Evolutionary conservation across 345 rosid species (phyloP).

Genomic region (Lumnitzera racemosa): DNA sequence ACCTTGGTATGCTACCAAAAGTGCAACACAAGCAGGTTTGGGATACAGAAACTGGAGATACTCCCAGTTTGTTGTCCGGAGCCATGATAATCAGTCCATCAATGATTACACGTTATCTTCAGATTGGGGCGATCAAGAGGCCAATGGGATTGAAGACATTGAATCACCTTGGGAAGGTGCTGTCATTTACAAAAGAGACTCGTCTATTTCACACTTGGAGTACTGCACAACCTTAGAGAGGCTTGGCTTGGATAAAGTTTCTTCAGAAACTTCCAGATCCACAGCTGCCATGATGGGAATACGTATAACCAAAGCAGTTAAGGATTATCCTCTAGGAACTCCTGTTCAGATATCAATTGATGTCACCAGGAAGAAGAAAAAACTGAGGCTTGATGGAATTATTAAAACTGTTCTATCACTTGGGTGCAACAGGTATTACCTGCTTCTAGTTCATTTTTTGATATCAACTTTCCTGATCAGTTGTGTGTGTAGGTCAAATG

Average conservation of each 20-base stretch:
- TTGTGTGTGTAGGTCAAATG: neutral
- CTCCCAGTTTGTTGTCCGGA: constrained; percentile 17
- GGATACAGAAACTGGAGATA: constrained; percentile 8
- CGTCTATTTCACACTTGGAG: constrained; percentile 64
- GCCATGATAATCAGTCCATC: constrained; percentile 19
- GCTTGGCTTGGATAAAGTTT: constrained; percentile 70
- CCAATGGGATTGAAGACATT: constrained; percentile 33
- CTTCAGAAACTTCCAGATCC: constrained; percentile 54
- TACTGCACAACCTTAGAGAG: constrained; percentile 92
- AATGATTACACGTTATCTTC: constrained; percentile 34
- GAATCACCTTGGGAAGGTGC: constrained; percentile 95
- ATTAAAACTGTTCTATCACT: constrained; percentile 73
- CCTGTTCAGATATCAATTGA: constrained; percentile 91
- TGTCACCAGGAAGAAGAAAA: constrained; percentile 63
- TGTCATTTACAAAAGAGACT: constrained; percentile 61
- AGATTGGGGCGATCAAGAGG: constrained; percentile 46
- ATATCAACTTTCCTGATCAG: neutral
- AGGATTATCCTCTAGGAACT: constrained; percentile 78
- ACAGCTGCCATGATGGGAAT: constrained; percentile 84
- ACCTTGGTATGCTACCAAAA: constrained; percentile 7
- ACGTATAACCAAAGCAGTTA: constrained; percentile 78
- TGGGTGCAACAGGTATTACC: constrained; percentile 63
- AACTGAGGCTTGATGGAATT: constrained; percentile 86
- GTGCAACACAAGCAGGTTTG: constrained; percentile 5
- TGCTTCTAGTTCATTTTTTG: neutral